Evolutionary conservation across 306 rosid species (phyloP).

Genomic region (Dicorynia guianensis): DNA sequence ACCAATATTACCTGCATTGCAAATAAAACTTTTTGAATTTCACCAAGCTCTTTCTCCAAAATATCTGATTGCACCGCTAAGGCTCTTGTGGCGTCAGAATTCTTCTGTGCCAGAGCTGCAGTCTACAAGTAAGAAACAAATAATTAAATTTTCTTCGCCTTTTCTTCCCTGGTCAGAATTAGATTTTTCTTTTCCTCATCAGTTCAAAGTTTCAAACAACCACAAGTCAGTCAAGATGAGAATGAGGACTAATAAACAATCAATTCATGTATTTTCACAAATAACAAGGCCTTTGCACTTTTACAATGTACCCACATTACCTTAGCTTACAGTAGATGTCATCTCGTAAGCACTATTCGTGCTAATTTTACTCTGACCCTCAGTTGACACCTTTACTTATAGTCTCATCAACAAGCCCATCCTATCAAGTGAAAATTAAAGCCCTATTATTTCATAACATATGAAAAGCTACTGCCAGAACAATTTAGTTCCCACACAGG

Average conservation of each 20-base stretch:
- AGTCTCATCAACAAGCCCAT: too few relatives aligned
- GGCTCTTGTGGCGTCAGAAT: slow-evolving; percentile 82
- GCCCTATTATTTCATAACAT: too few relatives aligned
- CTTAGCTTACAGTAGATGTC: too few relatives aligned
- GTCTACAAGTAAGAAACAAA: slow-evolving; percentile 65
- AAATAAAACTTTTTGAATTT: slow-evolving; percentile 83
- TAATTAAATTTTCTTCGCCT: slow-evolving; percentile 23
- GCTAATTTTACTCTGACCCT: too few relatives aligned
- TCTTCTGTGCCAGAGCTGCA: slow-evolving; percentile 82
- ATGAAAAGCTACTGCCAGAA: too few relatives aligned
- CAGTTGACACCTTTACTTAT: too few relatives aligned
- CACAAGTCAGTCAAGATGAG: slow-evolving; percentile 30
- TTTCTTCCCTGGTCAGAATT: neutral
- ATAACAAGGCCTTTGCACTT: too few relatives aligned
- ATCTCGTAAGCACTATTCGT: neutral
- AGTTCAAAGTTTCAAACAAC: slow-evolving; percentile 29
- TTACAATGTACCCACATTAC: too few relatives aligned
- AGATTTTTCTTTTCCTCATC: neutral
- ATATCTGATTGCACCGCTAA: slow-evolving; percentile 77
- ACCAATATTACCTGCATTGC: slow-evolving; percentile 84
- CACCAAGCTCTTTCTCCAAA: slow-evolving; percentile 91
- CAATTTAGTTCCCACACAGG: too few relatives aligned
- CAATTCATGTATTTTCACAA: neutral
- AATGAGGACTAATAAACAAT: neutral
- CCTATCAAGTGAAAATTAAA: too few relatives aligned